Percentiles rank a stretch among this genome's conserved stretches.
phyloP scores from a whole-genome alignment of 2,329 filamentous ascomycete species.

The Nemania abortiva region DNA sequence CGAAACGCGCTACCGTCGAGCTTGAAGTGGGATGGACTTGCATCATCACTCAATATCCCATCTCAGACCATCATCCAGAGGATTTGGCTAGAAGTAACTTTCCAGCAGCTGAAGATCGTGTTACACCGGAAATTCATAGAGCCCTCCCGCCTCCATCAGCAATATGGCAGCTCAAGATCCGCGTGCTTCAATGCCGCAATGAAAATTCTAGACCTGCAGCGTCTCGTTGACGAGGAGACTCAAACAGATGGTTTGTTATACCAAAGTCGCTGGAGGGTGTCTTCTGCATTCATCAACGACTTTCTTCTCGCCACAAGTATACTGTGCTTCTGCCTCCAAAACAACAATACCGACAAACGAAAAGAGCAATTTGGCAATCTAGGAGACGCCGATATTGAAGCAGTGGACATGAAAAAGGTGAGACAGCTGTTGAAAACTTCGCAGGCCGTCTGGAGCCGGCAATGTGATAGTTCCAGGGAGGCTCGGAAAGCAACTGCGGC shows the following conservation, averaged over 20 bases:
- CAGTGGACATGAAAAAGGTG: conserved; percentile 1
- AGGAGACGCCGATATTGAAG: background rate
- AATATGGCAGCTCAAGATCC: background rate
- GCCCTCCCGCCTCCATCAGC: background rate
- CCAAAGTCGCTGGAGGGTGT: conserved; percentile 1
- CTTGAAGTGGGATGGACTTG: conserved; percentile 12
- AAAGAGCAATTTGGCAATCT: background rate
- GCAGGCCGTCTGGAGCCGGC: conserved; percentile 16
- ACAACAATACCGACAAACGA: background rate
- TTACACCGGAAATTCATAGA: conserved; percentile 15
- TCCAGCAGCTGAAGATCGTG: conserved; percentile 4
- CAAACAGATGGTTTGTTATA: conserved; percentile 11
- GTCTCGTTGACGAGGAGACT: conserved; percentile 19
- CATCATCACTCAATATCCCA: conserved; percentile 1
- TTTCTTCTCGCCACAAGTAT: conserved; percentile 13
- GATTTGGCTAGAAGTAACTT: conserved; percentile 6
- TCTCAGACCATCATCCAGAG: conserved; percentile 11
- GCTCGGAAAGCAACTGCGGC: conserved; percentile 14
- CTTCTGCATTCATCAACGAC: background rate
- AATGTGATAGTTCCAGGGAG: conserved; percentile 14
- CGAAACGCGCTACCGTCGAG: conserved; percentile 7
- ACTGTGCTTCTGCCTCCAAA: conserved; percentile 9
- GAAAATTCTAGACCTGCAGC: conserved; percentile 5
- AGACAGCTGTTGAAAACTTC: conserved; percentile 19
- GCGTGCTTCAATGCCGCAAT: conserved; percentile 6